Evolutionary conservation across 345 rosid genomes (phyloP).

Genomic region (Gossypium mustelinum): DNA sequence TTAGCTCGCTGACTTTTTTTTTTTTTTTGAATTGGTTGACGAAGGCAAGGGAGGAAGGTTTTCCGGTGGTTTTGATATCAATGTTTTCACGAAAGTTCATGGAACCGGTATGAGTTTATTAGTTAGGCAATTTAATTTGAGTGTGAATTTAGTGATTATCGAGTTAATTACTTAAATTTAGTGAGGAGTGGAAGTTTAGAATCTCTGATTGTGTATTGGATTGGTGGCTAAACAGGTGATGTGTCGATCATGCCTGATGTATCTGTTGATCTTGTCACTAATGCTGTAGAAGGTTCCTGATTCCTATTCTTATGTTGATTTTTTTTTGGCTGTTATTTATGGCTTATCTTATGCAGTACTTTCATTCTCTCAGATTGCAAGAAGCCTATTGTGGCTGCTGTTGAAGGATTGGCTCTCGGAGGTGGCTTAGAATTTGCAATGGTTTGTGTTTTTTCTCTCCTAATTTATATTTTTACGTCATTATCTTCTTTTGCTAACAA

Average conservation of each 20-base stretch:
- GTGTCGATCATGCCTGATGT: conserved; percentile 69
- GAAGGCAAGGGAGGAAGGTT: conserved; percentile 84
- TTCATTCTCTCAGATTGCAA: conserved; percentile 48
- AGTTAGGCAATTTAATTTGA: background rate
- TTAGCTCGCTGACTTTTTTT: background rate
- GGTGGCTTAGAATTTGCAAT: conserved; percentile 92
- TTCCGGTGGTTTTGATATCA: conserved; percentile 89
- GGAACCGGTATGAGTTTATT: conserved; percentile 48
- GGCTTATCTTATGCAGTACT: conserved; percentile 18
- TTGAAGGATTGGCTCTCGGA: conserved; percentile 95
- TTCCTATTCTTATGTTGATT: conserved; percentile 3
- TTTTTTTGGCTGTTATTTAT: background rate
- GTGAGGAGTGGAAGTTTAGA: background rate
- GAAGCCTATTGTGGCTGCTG: conserved; percentile 96
- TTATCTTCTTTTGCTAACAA: background rate
- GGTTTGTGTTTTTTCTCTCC: conserved; percentile 42
- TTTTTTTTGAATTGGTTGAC: conserved; percentile 14
- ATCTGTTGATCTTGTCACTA: conserved; percentile 72
- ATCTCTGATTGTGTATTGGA: background rate
- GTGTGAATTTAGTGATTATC: background rate
- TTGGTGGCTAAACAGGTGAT: conserved; percentile 54
- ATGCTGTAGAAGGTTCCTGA: conserved; percentile 69
- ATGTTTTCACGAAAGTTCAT: conserved; percentile 73
- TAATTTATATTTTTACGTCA: background rate
- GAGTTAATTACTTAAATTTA: background rate